Conservation (phyloP, 164 flowering plant species). For the Santalum album region DNA sequence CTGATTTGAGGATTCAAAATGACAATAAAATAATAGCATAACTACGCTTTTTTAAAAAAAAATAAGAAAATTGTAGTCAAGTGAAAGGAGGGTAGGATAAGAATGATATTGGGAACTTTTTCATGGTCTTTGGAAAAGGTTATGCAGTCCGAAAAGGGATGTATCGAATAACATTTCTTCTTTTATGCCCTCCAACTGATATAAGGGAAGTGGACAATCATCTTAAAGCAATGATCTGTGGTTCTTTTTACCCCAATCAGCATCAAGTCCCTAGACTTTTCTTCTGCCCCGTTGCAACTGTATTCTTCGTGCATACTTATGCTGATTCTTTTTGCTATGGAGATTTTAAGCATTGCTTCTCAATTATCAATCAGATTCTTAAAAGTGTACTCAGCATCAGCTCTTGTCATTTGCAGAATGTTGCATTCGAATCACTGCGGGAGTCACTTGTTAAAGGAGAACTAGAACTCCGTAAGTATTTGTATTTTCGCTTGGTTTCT, state of each 20-base stretch:
- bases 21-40: too few species aligned
- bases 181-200: neutral
- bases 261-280: too few species aligned
- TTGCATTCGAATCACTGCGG: slow-evolving; percentile 58
- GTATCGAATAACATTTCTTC: too few species aligned
- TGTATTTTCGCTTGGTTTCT: neutral
- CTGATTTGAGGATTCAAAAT: too few species aligned
- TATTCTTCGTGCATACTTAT: too few species aligned
- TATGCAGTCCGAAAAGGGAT: too few species aligned
- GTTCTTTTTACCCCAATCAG: neutral
- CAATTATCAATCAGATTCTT: neutral
- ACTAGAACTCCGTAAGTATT: slow-evolving; percentile 32
- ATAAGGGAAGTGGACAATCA: neutral
- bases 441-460: slow-evolving; percentile 42
- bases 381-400: neutral
- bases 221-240: neutral
- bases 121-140: too few species aligned
- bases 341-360: neutral
- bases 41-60: too few species aligned
- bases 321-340: neutral
- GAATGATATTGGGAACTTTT: too few species aligned
- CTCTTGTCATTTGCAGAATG: slow-evolving; percentile 56
- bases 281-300: too few species aligned
- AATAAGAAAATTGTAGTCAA: too few species aligned
- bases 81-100: too few species aligned